Evolutionary conservation across 768 basidiomycete species (phyloP), one percentile per base, ranked within the genome.

Genomic region (Brasilioporus rufonigricans): DNA sequence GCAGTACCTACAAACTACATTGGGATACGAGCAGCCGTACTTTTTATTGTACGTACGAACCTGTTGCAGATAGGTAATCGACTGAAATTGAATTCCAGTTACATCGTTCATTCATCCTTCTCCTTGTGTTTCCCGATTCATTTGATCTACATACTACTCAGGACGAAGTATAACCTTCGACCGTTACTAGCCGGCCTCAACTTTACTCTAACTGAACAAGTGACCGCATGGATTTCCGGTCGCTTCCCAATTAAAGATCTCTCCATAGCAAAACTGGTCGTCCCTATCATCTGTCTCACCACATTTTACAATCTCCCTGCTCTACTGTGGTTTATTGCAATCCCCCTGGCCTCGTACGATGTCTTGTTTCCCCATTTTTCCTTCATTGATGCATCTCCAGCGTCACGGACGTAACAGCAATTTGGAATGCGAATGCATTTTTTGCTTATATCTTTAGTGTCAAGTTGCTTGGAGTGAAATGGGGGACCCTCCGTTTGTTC

Each of bases 391-490:
- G 38, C 26, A 54, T 46, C 48, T 53, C 26, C 57, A 92, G 93
- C 23, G 77, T 93, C 26, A 87, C 85, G 60, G 91, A 94, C 71
- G 83, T 94, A 26, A 95, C 92, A 74, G 84, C 84, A 19, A 82
- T 93, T 26, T 93, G 90, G 85, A 95, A 96, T 66, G 86, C 89
- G 9, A 91, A 89, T 63, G 87, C 91, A 1, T 94, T 98, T 74
- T 94, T 93, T 70, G 89, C 91, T 6, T 98, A 98, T 66, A 67
- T 93, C 26, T 82, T 98, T 67, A 82, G 86, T n/a, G 83, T 94
- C 56, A 82, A 82, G 61, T 62, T 93, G 3, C 84, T 86, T 56
- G 73, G 79, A 21, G 72, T 83, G 24, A 74, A 77, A 60, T 86
- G 87, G 87, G 81, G 89, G 57, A 59, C 78, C 16, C 74, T 81